Base-by-base conservation (phyloP, 169 alveolate species). In the Cryptosporidium ubiquitum region DNA sequence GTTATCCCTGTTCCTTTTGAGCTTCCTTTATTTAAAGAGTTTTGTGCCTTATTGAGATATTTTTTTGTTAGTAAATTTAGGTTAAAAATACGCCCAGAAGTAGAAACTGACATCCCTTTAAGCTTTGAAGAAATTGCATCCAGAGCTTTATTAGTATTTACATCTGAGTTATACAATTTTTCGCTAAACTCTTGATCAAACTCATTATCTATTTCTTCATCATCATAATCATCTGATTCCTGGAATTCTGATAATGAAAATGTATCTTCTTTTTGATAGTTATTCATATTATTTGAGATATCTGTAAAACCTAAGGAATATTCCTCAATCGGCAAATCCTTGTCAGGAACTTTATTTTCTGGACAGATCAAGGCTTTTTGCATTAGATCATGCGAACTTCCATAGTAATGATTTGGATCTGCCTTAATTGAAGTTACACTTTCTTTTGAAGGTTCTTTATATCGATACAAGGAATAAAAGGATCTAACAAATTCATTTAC, bases 101-200 rank as follows among this genome's bases (percentile, higher is more conserved):
- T 79, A 29, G 89, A 60, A 14, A 66, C 71, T 42, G 89, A 18
- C 57, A 58, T 79, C 23, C 44, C 89, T 31, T 64, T 58, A 20
- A 79, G 20, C 14, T 79, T 79, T n/a, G 89, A 79, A 7, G 89
- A 79, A 61, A 79, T 79, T 42, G 89, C 85, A 39, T 51, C 55
- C 39, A 79, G 69, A 40, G 73, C 75, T 14, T 26, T 79, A 51
- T 79, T 79, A 4, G 55, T 79, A 64, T 33, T 61, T 4, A 16
- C 70, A 14, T 26, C 40, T 31, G 68, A 58, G 16, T 31, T 23
- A 29, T 57, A 40, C 42, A 61, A 20, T 16, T 79, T 79, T 9
- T 61, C 73, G 39, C 58, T 58, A 44, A 79, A 79, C 35, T 61
- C 73, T 79, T 61, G 66, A 49, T 79, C 74, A 23, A 58, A 73